Evolutionary conservation across 345 rosid genomes (phyloP).

Genomic region (Lepidium africanum): DNA sequence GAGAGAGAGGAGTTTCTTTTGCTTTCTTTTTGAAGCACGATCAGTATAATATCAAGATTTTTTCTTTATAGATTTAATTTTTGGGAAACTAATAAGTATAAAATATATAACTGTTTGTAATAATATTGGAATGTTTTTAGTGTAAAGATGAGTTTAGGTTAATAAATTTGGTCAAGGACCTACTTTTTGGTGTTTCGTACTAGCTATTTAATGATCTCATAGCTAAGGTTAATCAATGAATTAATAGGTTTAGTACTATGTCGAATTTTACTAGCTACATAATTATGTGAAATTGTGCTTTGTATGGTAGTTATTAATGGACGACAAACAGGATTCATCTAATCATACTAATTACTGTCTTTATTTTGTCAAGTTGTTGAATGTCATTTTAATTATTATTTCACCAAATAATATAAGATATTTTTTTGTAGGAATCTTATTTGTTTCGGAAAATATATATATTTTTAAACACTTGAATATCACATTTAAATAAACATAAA

Average conservation of each 20-base stretch:
- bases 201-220: background rate
- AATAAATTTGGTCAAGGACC: conserved; percentile 18
- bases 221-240: background rate
- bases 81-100: background rate
- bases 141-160: background rate
- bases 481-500: no score
- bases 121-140: background rate
- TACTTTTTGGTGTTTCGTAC: conserved; percentile 7
- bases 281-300: background rate
- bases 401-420: no score
- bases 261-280: background rate
- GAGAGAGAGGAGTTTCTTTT: conserved; percentile 20
- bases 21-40: conserved; percentile 26
- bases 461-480: no score
- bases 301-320: background rate
- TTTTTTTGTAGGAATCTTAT: no score
- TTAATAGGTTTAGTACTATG: background rate
- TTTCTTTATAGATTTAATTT: background rate
- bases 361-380: no score
- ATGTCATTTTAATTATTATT: no score
- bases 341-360: no score
- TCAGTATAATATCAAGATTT: conserved; percentile 2
- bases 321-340: background rate
- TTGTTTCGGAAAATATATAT: no score
- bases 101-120: background rate